Evolutionary conservation across 768 basidiomycete species (phyloP).

Genomic region (Naganishia randhawae): DNA sequence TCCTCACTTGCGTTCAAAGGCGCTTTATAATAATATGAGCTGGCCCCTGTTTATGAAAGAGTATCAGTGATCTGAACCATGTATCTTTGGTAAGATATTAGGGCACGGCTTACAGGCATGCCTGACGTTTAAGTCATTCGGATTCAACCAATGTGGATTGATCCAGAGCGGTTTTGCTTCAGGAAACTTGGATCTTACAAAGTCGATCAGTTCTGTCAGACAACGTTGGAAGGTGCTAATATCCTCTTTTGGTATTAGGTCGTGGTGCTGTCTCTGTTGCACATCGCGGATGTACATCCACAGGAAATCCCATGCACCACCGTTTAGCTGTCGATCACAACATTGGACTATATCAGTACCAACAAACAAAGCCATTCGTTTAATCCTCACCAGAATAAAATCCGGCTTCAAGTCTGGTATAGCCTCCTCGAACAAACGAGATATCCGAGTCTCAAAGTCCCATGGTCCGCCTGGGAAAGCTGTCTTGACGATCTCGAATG

Average conservation of each 20-base stretch:
- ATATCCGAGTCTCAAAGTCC: constrained; percentile 17
- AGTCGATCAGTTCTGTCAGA: not conserved
- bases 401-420: constrained; percentile 7
- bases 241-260: constrained; percentile 10
- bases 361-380: no score
- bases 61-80: not conserved
- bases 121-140: constrained; percentile 1
- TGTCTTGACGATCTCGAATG: not conserved
- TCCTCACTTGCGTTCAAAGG: constrained; percentile 18
- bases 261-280: not conserved
- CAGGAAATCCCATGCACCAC: constrained; percentile 24
- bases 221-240: not conserved
- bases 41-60: not conserved
- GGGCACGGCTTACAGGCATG: constrained; percentile 6
- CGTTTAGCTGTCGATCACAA: not conserved
- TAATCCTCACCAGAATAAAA: not conserved
- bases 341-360: not conserved
- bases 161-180: constrained; percentile 16
- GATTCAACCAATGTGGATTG: constrained; percentile 21
- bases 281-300: constrained; percentile 23
- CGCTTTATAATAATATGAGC: constrained; percentile 6
- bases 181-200: not conserved
- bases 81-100: not conserved
- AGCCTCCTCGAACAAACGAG: constrained; percentile 1
- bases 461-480: constrained; percentile 20